These are phyloP conservation scores for Rhizomucor miehei DNA, from an alignment of 371 early-diverging fungal genomes.

Conservation along the genomic window DNA sequence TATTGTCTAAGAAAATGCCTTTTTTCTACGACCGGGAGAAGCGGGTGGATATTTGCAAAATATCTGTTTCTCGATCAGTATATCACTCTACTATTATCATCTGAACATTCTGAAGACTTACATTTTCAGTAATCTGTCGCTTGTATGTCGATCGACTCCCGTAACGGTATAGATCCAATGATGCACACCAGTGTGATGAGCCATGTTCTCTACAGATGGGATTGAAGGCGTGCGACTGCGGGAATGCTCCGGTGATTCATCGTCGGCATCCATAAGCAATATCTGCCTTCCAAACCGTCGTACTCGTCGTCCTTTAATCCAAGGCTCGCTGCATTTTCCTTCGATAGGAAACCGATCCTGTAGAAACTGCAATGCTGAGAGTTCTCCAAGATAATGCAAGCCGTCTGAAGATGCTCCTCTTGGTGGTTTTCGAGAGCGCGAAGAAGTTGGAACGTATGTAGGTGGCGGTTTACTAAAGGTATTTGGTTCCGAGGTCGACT, in stretches of 20 bases:
- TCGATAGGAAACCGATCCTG: conserved; percentile 34
- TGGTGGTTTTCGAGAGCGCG: conserved; percentile 3
- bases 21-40: conserved; percentile 46
- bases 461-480: background rate
- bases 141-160: conserved; percentile 38
- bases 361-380: conserved; percentile 40
- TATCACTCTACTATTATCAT: background rate
- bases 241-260: background rate
- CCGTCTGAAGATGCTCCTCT: conserved; percentile 18
- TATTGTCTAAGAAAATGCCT: conserved; percentile 37
- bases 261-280: background rate
- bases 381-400: conserved; percentile 39
- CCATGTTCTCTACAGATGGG: background rate
- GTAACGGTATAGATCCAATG: conserved; percentile 39
- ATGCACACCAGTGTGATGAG: conserved; percentile 16
- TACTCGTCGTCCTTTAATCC: background rate
- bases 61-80: conserved; percentile 19
- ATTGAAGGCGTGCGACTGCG: conserved; percentile 1
- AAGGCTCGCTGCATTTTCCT: conserved; percentile 4
- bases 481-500: background rate
- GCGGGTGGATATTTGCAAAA: conserved; percentile 44
- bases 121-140: conserved; percentile 41
- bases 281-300: conserved; percentile 1
- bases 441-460: background rate
- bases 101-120: conserved; percentile 8